Evolutionary conservation across 1,284 basidiomycete genomes (phyloP), one percentile per base, ranked within the genome.

Genomic region (Xerocomus minutiporus): DNA sequence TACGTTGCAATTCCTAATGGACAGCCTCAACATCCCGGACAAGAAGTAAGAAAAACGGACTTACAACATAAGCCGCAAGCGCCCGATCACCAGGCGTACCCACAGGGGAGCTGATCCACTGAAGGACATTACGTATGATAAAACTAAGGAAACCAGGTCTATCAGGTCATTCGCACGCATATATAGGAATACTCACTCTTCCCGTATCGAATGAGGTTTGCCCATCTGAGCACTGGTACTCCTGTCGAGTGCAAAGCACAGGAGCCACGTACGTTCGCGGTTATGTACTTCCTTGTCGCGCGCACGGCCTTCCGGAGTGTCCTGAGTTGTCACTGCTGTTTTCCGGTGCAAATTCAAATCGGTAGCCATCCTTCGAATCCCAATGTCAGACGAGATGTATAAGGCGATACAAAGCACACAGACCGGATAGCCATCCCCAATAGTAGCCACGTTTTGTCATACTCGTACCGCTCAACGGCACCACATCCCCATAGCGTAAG

Each of bases 271-370:
- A 45, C 95, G 76, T 69, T 97, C 95, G 41, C 95, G 81, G 69
- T 97, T 97, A 70, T 93, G 86, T 15, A 97, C 87, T 73, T 97
- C 92, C 59, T 77, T 73, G 57, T 88, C 86, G 47, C 88, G 81
- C 28, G 84, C 80, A 48, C 78, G 78, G 34, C 83, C 88, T 64
- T 93, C 91, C 15, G 84, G 75, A 0, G 87, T 85, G 57, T 89
- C 84, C n/a, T 81, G 75, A 52, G 82, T 83, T 3, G 76, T 74
- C 29, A 83, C 75, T 4, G 85, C 75, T 4, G 88, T 89, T 68
- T 97, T 95, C 54, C 96, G 85, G 68, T 97, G 94, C 48, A 99
- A 72, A 68, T 98, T 98, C 46, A 99, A 75, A 71, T 99, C 96
- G 15, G 91, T 96, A 5, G 91, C 96, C 89, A 97, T 95, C 54